Evolutionary conservation across 2,329 filamentous ascomycete species (phyloP).

Genomic region (Akanthomyces muscarius): DNA sequence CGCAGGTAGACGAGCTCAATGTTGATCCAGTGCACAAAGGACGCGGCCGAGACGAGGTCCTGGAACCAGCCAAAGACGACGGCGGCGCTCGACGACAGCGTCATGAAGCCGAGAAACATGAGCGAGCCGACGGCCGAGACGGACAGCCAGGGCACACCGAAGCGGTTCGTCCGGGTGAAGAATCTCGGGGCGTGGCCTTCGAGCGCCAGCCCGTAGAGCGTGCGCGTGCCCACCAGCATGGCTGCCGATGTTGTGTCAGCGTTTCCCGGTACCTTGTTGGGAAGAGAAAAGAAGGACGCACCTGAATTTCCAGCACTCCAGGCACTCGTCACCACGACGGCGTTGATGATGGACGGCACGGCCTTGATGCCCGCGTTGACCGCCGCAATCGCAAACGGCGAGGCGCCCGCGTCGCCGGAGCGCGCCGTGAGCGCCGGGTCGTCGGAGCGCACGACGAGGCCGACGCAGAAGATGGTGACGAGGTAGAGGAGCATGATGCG

Average conservation of each 20-base stretch:
- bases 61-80: slow-evolving; percentile 62
- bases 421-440: slow-evolving; percentile 28
- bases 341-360: slow-evolving; percentile 51
- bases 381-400: slow-evolving; percentile 51
- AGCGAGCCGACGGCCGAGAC: slow-evolving; percentile 47
- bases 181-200: slow-evolving; percentile 57
- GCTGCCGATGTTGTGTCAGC: background rate
- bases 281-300: background rate
- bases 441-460: slow-evolving; percentile 43
- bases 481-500: slow-evolving; percentile 51
- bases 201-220: slow-evolving; percentile 58
- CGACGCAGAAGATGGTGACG: slow-evolving; percentile 47
- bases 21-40: slow-evolving; percentile 50
- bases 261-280: too few relatives aligned
- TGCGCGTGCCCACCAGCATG: slow-evolving; percentile 46
- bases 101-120: slow-evolving; percentile 61
- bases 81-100: slow-evolving; percentile 53
- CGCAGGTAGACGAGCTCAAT: slow-evolving; percentile 49
- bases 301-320: slow-evolving; percentile 22
- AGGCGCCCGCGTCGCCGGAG: slow-evolving; percentile 41
- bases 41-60: slow-evolving; percentile 55
- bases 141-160: slow-evolving; percentile 50
- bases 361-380: slow-evolving; percentile 46
- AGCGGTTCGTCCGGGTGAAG: slow-evolving; percentile 52
- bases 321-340: slow-evolving; percentile 35